Percentiles rank a stretch among this genome's conserved stretches.
phyloP scores from a whole-genome alignment of 2,329 filamentous ascomycete species.

The Cladosporium sp. region DNA sequence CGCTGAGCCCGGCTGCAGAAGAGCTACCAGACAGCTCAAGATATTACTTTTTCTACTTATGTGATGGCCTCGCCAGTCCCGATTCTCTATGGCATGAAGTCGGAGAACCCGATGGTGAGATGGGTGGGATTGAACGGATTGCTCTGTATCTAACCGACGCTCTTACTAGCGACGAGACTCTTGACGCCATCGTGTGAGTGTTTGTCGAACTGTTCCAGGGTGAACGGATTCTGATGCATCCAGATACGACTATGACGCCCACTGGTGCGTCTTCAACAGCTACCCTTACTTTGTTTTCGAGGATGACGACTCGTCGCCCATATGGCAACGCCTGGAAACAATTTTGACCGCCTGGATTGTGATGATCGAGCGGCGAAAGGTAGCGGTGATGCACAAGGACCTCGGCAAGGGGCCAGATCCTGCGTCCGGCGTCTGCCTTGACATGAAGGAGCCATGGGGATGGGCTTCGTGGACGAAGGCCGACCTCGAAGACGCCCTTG shows the following conservation, averaged over 20 bases:
- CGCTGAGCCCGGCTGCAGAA: not conserved
- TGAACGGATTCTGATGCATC: not conserved
- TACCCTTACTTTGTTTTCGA: not conserved
- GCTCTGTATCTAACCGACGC: constrained; percentile 1
- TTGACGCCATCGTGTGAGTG: not conserved
- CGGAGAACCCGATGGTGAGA: not conserved
- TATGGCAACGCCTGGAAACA: constrained; percentile 1
- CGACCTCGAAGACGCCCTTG: not conserved
- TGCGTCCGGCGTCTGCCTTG: not conserved
- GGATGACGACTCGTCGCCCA: not conserved
- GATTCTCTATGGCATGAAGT: not conserved
- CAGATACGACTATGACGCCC: constrained; percentile 2
- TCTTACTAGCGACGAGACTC: not conserved
- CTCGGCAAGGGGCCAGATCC: not conserved
- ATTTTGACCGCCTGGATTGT: constrained; percentile 1
- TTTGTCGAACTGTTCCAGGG: not conserved
- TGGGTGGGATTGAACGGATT: not conserved
- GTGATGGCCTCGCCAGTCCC: not conserved
- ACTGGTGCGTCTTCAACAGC: not conserved
- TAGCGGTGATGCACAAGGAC: not conserved
- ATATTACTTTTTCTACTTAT: not conserved
- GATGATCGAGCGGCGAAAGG: not conserved
- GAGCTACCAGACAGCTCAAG: not conserved
- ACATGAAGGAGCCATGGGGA: not conserved
- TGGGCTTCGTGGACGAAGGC: not conserved